Evolutionary conservation across 1,284 basidiomycete species (phyloP), one percentile per base, ranked within the genome.

Genomic region (Abortiporus biennis): DNA sequence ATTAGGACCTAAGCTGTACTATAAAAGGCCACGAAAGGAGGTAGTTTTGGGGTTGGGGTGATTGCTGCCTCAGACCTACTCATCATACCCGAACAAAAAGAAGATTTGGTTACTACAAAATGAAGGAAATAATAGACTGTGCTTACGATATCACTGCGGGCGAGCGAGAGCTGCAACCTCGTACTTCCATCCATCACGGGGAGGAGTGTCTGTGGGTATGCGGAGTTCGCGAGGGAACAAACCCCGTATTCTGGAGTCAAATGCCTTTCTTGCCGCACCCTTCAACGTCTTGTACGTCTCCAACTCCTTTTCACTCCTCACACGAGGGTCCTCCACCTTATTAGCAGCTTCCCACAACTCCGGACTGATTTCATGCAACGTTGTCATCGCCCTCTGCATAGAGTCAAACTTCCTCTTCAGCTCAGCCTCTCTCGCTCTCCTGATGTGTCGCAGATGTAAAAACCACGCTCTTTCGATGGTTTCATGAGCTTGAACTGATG

Each of bases 391-490:
- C 48, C 65, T 68, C 55, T 67, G 68, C 87, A 94, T 88, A 53
- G 76, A 76, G 44, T 76, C 72, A 54, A 82, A 88, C 63, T 92
- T 92, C 55, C 79, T 72, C 45, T 67, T 64, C 48, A 89, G 58
- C 55, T 85, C 83, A 33, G 68, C 74, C 25, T 80, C 72, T 33
- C 85, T 76, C 53, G 69, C 66, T 59, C 85, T 80, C 36, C 92
- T 76, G 44, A 80, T 54, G 54, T 87, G 80, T 25, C 92, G 76
- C 54, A 81, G 76, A 65, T 87, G 81, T 16, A 98, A 74, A 42
- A 85, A 68, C 87, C 88, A 98, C 3, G 94, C 94, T 29, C 94
- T 81, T 51, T 89, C 87, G 49, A 98, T 92, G 5, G 93, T 98
- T 53, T 92, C 81, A 68, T 98, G 92, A 0, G 91, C 91, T 64